Conservation (phyloP, 202 grass and related monocot genomes). For the Digitaria exilis region DNA sequence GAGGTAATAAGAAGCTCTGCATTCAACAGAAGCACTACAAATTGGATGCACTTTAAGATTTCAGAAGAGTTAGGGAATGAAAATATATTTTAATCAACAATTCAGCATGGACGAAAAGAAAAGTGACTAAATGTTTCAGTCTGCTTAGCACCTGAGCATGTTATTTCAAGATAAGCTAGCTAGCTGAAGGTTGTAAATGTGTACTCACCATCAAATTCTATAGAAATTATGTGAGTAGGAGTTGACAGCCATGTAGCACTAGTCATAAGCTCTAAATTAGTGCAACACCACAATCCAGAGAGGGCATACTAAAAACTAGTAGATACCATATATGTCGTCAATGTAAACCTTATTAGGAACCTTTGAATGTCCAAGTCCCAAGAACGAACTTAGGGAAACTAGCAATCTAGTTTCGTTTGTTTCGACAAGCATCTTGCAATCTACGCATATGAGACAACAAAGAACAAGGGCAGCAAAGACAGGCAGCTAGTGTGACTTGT, state of each 20-base stretch:
- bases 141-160: not conserved
- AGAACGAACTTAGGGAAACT: constrained; percentile 50
- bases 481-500: constrained; percentile 38
- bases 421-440: constrained; percentile 41
- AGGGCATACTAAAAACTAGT: not conserved
- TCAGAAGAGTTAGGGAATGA: not conserved
- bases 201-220: not conserved
- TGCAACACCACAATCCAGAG: constrained; percentile 42
- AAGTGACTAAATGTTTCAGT: not conserved
- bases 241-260: not conserved
- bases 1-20: not conserved
- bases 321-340: constrained; percentile 40
- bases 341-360: constrained; percentile 49
- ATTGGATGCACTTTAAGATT: too few relatives aligned
- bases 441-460: constrained; percentile 43
- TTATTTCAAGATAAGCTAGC: constrained; percentile 2
- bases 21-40: not conserved
- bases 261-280: constrained; percentile 14
- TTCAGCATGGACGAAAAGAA: not conserved
- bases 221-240: not conserved
- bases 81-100: not conserved
- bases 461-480: constrained; percentile 33
- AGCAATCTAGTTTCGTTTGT: constrained; percentile 43
- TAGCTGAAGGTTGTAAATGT: not conserved
- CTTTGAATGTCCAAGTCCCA: constrained; percentile 66